phyloP scores from a whole-genome alignment of 129 eudicot genomes.

The Smallanthus sonchifolius region DNA sequence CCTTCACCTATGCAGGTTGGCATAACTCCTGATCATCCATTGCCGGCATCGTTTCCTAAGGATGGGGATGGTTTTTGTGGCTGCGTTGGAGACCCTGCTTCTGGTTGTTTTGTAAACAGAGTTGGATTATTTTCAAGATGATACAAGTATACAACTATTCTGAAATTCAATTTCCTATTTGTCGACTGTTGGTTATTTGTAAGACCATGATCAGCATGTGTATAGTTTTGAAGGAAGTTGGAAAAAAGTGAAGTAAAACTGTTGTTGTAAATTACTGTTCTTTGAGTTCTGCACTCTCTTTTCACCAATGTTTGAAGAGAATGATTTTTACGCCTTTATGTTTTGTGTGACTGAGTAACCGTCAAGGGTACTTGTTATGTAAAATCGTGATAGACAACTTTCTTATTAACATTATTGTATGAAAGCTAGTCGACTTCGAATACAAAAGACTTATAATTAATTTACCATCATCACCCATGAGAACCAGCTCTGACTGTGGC shows the following conservation, averaged over 20 bases:
- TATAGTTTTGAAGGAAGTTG: constrained; percentile 17
- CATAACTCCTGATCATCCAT: constrained; percentile 82
- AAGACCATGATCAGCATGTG: constrained; percentile 17
- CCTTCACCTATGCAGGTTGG: constrained; percentile 53
- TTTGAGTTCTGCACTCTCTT: background rate
- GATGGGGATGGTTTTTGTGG: constrained; percentile 77
- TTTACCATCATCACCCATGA: too few relatives aligned
- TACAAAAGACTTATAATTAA: too few relatives aligned
- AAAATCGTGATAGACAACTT: too few relatives aligned
- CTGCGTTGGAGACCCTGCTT: constrained; percentile 76
- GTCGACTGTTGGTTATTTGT: constrained; percentile 7
- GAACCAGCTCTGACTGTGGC: too few relatives aligned
- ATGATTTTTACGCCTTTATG: background rate
- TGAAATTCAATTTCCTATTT: constrained; percentile 5
- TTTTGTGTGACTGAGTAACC: too few relatives aligned
- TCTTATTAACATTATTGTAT: too few relatives aligned
- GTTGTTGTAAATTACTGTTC: background rate
- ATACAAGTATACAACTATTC: constrained; percentile 20
- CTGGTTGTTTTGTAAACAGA: constrained; percentile 63
- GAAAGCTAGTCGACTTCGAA: too few relatives aligned
- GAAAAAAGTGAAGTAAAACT: background rate
- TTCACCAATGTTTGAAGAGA: background rate
- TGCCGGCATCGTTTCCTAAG: constrained; percentile 87
- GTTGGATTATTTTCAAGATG: constrained; percentile 67
- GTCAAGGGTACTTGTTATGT: too few relatives aligned